Percentiles rank a stretch among this genome's conserved stretches.
These are phyloP conservation scores for Corchorus olitorius DNA, from an alignment of 345 rosid species.

Conservation along the genomic window DNA sequence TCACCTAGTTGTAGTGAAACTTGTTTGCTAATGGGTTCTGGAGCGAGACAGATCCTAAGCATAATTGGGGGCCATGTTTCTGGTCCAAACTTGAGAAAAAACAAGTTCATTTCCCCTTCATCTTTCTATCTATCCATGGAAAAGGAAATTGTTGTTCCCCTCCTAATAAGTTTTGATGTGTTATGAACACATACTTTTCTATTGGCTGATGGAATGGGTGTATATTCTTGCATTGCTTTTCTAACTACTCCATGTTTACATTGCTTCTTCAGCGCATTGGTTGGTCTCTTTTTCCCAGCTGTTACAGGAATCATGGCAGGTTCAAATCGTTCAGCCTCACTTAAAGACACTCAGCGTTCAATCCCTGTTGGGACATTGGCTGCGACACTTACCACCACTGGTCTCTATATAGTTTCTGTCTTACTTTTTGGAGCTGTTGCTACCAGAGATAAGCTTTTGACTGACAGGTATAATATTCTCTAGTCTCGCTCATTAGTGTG, in stretches of 20 bases:
- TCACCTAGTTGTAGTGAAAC: background rate
- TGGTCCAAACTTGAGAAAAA: background rate
- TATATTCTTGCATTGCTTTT: background rate
- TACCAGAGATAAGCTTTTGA: slow-evolving; percentile 82
- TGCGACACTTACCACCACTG: slow-evolving; percentile 88
- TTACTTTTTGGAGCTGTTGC: slow-evolving; percentile 90
- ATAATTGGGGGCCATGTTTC: background rate
- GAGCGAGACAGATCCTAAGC: background rate
- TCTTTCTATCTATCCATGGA: background rate
- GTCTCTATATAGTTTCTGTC: slow-evolving; percentile 74
- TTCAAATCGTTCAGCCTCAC: slow-evolving; percentile 93
- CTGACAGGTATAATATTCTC: slow-evolving; percentile 68
- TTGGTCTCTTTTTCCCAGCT: slow-evolving; percentile 99
- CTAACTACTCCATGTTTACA: slow-evolving; percentile 8
- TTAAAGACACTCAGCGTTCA: slow-evolving; percentile 95
- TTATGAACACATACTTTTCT: background rate
- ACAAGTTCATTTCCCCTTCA: background rate
- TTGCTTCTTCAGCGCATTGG: slow-evolving; percentile 38
- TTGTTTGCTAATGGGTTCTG: slow-evolving; percentile 1
- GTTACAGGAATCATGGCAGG: slow-evolving; percentile 99
- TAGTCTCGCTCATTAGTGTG: background rate
- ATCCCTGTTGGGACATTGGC: slow-evolving; percentile 95
- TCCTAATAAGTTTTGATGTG: background rate
- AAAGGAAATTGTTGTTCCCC: slow-evolving; percentile 11
- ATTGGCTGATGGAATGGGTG: background rate